Evolutionary conservation across 371 early-diverging fungal species (phyloP), one percentile per base, ranked within the genome.

Genomic region (Blakeslea trispora): DNA sequence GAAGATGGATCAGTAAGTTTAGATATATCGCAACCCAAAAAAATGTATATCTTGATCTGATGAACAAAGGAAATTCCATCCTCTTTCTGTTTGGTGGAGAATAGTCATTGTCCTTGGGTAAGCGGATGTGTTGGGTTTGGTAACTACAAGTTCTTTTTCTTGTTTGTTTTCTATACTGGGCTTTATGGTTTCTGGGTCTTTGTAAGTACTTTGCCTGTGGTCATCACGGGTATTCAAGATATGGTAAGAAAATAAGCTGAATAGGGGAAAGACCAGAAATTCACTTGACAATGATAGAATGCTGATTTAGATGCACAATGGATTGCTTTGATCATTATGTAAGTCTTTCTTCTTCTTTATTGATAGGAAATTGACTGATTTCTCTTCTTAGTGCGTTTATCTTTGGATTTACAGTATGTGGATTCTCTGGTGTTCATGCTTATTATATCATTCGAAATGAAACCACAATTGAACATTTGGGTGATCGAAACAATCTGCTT

Each of bases 91-190:
- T 37, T 52, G 24, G 21, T n/a, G 14, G 23, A 21, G 50, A 10
- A 7, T 68, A 84, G 84, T 55, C 85, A 86, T 64, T 84, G 85
- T 57, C 85, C 85, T 39, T 86, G 85, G 87, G 73, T 84, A 8
- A 61, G 71, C 48, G 80, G 80, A 28, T 85, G 85, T 48, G 85
- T 85, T 22, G 85, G 85, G 34, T 77, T 78, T 40, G 66, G 69
- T 43, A 85, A 85, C 52, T 82, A 85, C 72, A 85, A 85, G 61
- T 81, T 79, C 61, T 85, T 84, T 55, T 77, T 75, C 43, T 56
- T 81, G 28, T 85, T 85, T 49, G 59, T 82, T 14, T 49, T 69
- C 18, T 84, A 82, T 52, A 78, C 80, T n/a, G 71, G 74, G 1
- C 48, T 75, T 15, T 79, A 77, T 57, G 74, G 75, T 21, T 23